Conservation (phyloP, 257 asterid genomes). For the Scutellaria galericulata region DNA sequence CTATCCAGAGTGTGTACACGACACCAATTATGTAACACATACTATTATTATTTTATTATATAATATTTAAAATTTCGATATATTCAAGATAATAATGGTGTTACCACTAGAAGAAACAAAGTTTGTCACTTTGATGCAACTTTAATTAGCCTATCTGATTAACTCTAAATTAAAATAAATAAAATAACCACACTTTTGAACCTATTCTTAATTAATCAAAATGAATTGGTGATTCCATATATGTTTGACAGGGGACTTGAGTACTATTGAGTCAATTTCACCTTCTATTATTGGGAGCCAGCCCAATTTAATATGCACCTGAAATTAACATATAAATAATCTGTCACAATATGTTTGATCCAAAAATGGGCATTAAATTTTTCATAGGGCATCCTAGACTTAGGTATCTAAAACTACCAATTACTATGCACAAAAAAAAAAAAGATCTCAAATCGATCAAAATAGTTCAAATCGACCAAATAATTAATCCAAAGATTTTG, state of each 20-base stretch:
- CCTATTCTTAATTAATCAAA: constrained; percentile 21
- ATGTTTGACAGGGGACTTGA: constrained; percentile 11
- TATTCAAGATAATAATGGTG: constrained; percentile 24
- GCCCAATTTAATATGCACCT: constrained; percentile 30
- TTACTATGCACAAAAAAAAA: no score
- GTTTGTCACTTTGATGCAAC: constrained; percentile 2
- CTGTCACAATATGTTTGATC: constrained; percentile 20
- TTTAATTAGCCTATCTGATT: not conserved
- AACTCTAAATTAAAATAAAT: no score
- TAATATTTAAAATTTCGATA: not conserved
- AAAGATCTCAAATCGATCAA: no score
- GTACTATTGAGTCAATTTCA: constrained; percentile 38
- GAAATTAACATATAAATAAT: constrained; percentile 8
- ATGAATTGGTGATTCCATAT: constrained; percentile 27
- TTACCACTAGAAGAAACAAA: constrained; percentile 34
- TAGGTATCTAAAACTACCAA: no score
- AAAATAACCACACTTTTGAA: constrained; percentile 10
- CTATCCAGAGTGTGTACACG: not conserved
- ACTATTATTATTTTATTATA: not conserved
- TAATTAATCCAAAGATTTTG: no score
- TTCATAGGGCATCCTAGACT: not conserved
- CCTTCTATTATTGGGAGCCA: constrained; percentile 46
- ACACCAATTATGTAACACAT: constrained; percentile 11
- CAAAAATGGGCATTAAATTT: constrained; percentile 15
- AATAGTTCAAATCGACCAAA: no score